Base-by-base conservation (phyloP, 352 stramenopile species). In the Elongisporangium undulatum region DNA sequence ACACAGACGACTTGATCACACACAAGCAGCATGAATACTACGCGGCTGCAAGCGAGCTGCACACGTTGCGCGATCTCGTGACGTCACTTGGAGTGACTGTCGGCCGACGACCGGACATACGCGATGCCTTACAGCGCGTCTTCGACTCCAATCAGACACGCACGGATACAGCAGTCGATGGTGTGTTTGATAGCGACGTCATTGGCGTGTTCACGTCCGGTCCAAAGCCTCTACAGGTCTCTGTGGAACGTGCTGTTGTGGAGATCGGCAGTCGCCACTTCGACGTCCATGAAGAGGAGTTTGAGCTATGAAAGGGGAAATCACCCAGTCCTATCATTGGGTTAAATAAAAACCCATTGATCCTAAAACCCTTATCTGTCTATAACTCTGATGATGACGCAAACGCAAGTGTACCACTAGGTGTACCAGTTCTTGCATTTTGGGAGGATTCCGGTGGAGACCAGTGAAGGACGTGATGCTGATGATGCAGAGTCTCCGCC, bases 191-290 rank as follows among this genome's bases (percentile, higher is more conserved):
- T 56, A 17, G 23, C 54, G n/a, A 5, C 53, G 8, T 57, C 24
- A 21, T 72, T 15, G 63, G 62, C 2, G 49, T 72, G 21, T 69
- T 72, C 20, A 50, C 67, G 17, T 72, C 66, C 17, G 66, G 66
- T 0, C 66, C 66, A 4, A 17, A 64, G 38, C 48, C 53, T 2
- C 49, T 72, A 9, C 66, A 72, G 34, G 12, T 22, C 2, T 22
- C 66, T 8, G 53, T 69, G 12, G 20, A 63, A 3, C n/a, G 26
- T 19, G 54, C 62, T 4, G 53, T 66, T 20, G 66, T 56, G 1
- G 58, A 51, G 19, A 58, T 66, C n/a, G 66, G 62, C 13, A 53
- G 24, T 21, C 45, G 49, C n/a, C n/a, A 66, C 24, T 72, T 72
- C 50, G 62, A 67, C 55, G 50, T 72, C 21, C 51, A 62, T 51